Conservation (phyloP, 768 basidiomycete genomes). For the Lentinula sp. region DNA sequence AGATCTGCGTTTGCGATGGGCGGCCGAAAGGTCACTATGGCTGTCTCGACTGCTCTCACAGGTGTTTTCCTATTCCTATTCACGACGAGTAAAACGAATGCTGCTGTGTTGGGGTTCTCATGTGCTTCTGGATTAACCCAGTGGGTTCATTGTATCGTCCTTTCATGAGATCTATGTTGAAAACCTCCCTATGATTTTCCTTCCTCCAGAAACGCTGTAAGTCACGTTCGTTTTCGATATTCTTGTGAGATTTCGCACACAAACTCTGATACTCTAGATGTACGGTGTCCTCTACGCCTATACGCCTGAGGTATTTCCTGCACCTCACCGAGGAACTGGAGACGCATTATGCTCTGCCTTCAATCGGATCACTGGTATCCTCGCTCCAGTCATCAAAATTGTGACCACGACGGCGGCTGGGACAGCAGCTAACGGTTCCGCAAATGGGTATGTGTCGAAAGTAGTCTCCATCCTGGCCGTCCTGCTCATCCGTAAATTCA, state of each 20-base stretch:
- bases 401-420: conserved; percentile 4
- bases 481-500: not conserved
- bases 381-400: conserved; percentile 29
- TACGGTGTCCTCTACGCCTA: conserved; percentile 31
- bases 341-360: conserved; percentile 46
- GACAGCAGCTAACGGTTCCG: not conserved
- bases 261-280: not conserved
- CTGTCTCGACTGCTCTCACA: conserved; percentile 35
- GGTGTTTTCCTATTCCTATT: conserved; percentile 46
- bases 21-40: conserved; percentile 43
- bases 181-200: not conserved
- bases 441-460: not conserved
- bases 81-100: conserved; percentile 36
- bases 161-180: not conserved
- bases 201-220: not conserved
- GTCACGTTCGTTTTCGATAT: not conserved
- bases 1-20: conserved; percentile 26
- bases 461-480: not conserved
- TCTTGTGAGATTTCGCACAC: not conserved
- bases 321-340: conserved; percentile 48
- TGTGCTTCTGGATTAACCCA: conserved; percentile 35
- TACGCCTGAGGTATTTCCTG: conserved; percentile 51
- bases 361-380: conserved; percentile 55
- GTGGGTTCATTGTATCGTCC: conserved; percentile 19
- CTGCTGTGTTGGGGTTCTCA: conserved; percentile 37